Conservation (phyloP, 768 basidiomycete genomes). For the Psilocybe cubensis region DNA sequence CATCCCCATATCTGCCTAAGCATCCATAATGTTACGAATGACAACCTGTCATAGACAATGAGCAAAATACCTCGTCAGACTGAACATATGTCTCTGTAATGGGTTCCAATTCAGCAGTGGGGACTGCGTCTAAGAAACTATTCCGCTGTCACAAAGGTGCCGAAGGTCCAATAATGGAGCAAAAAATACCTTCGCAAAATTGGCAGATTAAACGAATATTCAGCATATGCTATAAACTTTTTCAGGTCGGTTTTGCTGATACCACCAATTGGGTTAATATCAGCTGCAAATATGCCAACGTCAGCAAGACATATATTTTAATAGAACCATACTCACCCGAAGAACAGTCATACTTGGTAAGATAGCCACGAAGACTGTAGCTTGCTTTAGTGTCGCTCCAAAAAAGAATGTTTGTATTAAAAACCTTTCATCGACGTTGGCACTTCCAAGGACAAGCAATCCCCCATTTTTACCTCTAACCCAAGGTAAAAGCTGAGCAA, state of each 20-base stretch:
- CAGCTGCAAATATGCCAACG: constrained; percentile 54
- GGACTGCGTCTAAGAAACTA: constrained; percentile 90
- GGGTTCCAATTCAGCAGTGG: constrained; percentile 96
- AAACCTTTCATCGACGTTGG: constrained; percentile 97
- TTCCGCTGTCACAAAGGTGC: neutral
- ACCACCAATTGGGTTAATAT: constrained; percentile 97
- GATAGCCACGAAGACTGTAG: constrained; percentile 88
- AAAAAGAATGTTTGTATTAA: constrained; percentile 2
- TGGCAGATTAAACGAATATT: constrained; percentile 79
- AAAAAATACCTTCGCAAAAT: constrained; percentile 69
- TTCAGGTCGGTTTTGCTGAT: constrained; percentile 98
- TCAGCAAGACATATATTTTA: neutral
- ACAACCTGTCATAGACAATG: neutral
- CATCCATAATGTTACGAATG: constrained; percentile 10
- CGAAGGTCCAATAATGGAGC: neutral
- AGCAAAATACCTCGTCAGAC: constrained; percentile 78
- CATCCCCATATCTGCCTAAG: constrained; percentile 97
- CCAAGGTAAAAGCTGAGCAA: constrained; percentile 94
- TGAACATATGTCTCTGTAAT: constrained; percentile 94
- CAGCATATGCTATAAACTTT: constrained; percentile 89
- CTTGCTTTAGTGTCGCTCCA: neutral
- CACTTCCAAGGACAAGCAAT: constrained; percentile 93
- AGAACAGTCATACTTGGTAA: constrained; percentile 98
- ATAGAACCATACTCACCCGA: constrained; percentile 58
- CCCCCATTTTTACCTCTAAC: constrained; percentile 84